These are phyloP conservation scores for Furcasterigmium furcatum DNA, from an alignment of 2,329 filamentous ascomycete genomes.

Conservation along the genomic window DNA sequence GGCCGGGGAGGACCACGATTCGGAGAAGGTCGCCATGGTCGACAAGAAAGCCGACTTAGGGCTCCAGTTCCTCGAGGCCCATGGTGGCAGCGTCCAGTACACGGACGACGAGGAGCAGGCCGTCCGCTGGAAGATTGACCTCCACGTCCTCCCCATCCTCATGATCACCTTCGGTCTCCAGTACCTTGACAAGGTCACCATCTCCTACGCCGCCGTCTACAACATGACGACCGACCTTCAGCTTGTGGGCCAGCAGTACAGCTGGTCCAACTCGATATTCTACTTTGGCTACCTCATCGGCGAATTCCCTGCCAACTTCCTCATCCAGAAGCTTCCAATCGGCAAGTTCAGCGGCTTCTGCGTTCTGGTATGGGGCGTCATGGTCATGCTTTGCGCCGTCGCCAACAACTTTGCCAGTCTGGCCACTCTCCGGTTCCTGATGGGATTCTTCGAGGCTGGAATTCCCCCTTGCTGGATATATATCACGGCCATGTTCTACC, in stretches of 20 bases:
- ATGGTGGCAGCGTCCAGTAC: no score
- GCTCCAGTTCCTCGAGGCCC: no score
- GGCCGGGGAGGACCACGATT: no score
- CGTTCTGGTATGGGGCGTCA: constrained; percentile 53
- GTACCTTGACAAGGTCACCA: constrained; percentile 24
- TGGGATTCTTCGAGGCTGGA: no score
- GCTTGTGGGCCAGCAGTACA: constrained; percentile 55
- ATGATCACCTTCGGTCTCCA: constrained; percentile 38
- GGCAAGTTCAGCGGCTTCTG: constrained; percentile 33
- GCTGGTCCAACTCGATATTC: constrained; percentile 30
- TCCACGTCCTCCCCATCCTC: constrained; percentile 22
- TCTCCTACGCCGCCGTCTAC: constrained; percentile 61
- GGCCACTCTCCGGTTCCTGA: constrained; percentile 52
- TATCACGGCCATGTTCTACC: constrained; percentile 60
- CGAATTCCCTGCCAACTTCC: constrained; percentile 25
- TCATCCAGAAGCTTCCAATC: constrained; percentile 26
- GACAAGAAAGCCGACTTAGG: no score
- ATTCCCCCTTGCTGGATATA: no score
- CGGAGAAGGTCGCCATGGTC: no score
- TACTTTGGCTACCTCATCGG: constrained; percentile 33
- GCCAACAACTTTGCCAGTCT: constrained; percentile 54
- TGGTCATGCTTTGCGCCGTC: constrained; percentile 47
- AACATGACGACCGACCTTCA: constrained; percentile 56
- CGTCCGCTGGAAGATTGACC: no score
- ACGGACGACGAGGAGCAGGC: no score